Base-by-base conservation (phyloP, 2,329 filamentous ascomycete species). In the Clonostachys chloroleuca region DNA sequence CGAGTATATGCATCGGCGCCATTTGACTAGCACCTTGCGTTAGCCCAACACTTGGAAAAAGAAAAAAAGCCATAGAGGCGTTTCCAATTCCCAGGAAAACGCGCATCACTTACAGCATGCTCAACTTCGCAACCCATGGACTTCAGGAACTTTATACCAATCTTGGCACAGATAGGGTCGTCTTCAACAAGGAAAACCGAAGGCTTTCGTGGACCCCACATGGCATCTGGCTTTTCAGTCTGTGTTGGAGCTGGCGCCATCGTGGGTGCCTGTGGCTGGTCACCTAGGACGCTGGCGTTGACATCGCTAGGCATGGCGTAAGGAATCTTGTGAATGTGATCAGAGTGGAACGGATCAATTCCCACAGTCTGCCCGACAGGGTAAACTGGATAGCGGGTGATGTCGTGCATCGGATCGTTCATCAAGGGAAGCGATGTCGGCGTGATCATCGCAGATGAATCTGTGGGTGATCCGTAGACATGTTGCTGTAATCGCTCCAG, bases 301-400 rank as follows among this genome's bases (percentile, higher is more conserved):
- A 74, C 69, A 44, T 76, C 74, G 49, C 87, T 89, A 4, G 87
- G 76, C 14, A 72, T 67, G 81, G 89, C 67, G 61, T 96, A 97
- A 1, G 92, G 90, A 47, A 96, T 95, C 62, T 95, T 96, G 69
- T 92, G 84, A 60, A 96, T 90, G 60, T 96, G 91, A 57, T 96
- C 92, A 56, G 89, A 87, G 61, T 92, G 92, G 77, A 95, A 94
- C 2, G 92, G 92, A 61, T 96, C 92, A 54, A 96, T 96, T 46
- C 92, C 92, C 54, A 95, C 89, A 1, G 86, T 94, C 54, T 91
- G 84, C 16, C 92, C 92, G 14, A 95, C 90, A 0, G 92, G 92
- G 62, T 96, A 97, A 10, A 96, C 91, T 46, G 95, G 80, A 52
- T 81, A 78, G 41, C 78, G 70, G 49, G 58, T 66, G 42, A 80